A percentile compares a stretch with the other conserved stretches of the same genome.
phyloP scores from a whole-genome alignment of 108 stramenopile genomes.

The Epithemia pelagica region DNA sequence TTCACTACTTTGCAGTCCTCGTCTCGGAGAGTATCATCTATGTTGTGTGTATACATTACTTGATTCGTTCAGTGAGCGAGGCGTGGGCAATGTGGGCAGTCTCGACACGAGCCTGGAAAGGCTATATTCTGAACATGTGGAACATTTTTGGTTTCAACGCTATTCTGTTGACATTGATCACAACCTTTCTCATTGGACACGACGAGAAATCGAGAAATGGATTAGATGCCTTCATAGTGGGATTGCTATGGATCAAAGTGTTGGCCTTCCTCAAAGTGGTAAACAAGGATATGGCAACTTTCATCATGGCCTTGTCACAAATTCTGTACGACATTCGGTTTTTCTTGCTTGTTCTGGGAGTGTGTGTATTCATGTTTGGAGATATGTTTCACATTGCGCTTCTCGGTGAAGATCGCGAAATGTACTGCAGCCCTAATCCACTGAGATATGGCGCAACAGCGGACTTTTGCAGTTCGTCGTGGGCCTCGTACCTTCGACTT shows the following conservation, averaged over 20 bases:
- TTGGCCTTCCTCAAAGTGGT: slow-evolving; percentile 33
- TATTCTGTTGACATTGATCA: slow-evolving; percentile 11
- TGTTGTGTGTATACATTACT: slow-evolving; percentile 1
- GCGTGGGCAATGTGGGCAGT: slow-evolving; percentile 17
- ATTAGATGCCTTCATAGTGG: slow-evolving; percentile 29
- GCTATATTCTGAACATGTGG: slow-evolving; percentile 15
- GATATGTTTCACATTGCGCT: slow-evolving; percentile 20
- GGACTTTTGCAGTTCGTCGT: slow-evolving; percentile 15
- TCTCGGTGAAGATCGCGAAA: background rate
- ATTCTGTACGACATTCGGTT: slow-evolving; percentile 24
- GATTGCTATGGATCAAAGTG: slow-evolving; percentile 39
- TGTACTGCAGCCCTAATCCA: background rate
- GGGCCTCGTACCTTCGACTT: background rate
- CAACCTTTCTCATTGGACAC: background rate
- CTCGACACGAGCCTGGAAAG: slow-evolving; percentile 10
- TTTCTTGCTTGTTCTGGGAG: slow-evolving; percentile 21
- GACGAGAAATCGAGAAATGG: background rate
- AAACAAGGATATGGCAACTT: slow-evolving; percentile 48
- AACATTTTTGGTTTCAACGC: slow-evolving; percentile 17
- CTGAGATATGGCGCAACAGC: slow-evolving; percentile 6
- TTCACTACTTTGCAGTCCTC: background rate
- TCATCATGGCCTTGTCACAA: slow-evolving; percentile 32
- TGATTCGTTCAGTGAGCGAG: slow-evolving; percentile 13
- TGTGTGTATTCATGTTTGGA: slow-evolving; percentile 29
- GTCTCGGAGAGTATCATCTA: background rate